Evolutionary conservation across 495 filamentous ascomycete species (phyloP), one percentile per base, ranked within the genome.

Genomic region (Acidiella bohemica): DNA sequence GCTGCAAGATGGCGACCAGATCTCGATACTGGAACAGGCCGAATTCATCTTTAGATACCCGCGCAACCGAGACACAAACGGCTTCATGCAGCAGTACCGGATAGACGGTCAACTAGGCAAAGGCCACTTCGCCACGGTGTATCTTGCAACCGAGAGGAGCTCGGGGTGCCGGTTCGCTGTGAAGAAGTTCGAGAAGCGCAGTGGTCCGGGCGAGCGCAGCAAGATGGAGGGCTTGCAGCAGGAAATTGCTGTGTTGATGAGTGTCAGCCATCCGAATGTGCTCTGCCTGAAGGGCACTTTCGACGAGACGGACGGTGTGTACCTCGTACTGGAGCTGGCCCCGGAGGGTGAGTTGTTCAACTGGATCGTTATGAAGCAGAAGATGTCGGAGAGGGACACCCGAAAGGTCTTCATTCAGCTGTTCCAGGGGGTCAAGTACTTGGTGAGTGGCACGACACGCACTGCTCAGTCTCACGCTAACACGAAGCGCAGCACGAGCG

Each of bases 331-430:
- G 30, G 88, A 99, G 59, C 71, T 96, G 49, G 88, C 88, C 1
- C 67, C 82, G 0, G 84, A 90, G 55, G 92, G 92, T 39, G 92
- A 99, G 58, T 60, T 99, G 13, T 99, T 99, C 67, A 93, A 96
- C 49, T 73, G 74, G 56, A 94, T 99, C 39, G 78, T 93, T 19
- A 75, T 74, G 66, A 84, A 92, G 53, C 68, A 79, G 53, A 94
- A 93, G 55, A 61, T 99, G 43, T 78, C 74, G 3, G 92, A 99
- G 57, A 63, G 63, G 4, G 83, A 99, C 52, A 69, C 81, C 11
- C 75, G 86, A 18, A 87, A 81, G 56, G 70, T 96, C 5, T 95
- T 99, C 52, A 64, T 75, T 9, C 92, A 99, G 58, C 62, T 99
- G 12, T 93, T 99, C 46, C 79, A 94, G 41, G 92, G 83, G 2